A percentile compares a stretch with the other conserved stretches of the same genome.
Conservation (phyloP, 129 eudicot genomes). For the Logfia minima region DNA sequence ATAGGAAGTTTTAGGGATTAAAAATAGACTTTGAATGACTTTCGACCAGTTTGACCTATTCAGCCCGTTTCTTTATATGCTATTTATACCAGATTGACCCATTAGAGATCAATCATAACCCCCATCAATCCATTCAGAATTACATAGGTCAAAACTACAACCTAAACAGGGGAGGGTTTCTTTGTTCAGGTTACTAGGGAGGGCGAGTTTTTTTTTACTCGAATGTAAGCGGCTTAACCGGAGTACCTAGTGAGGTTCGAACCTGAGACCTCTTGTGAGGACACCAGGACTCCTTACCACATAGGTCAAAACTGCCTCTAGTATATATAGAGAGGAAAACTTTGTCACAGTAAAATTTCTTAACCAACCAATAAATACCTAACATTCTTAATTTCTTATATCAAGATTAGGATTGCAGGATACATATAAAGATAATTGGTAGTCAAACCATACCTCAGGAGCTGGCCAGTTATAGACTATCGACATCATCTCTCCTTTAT, state of each 20-base stretch:
- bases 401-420: not conserved
- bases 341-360: not conserved
- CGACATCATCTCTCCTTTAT: constrained; percentile 99
- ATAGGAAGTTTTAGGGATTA: not conserved
- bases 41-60: constrained; percentile 9
- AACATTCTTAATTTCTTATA: not conserved
- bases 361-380: not conserved
- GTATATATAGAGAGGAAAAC: not conserved
- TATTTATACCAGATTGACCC: constrained; percentile 2
- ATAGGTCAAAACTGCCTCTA: not conserved
- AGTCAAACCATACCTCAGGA: constrained; percentile 49
- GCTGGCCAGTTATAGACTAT: constrained; percentile 99
- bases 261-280: too few relatives aligned
- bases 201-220: too few relatives aligned
- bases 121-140: not conserved
- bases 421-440: constrained; percentile 11
- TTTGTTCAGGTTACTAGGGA: too few relatives aligned
- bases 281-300: too few relatives aligned
- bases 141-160: not conserved
- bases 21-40: not conserved
- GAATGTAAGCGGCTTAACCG: too few relatives aligned
- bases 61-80: not conserved
- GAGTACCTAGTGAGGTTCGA: too few relatives aligned
- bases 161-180: too few relatives aligned
- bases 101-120: not conserved